Conservation (phyloP, 2,329 filamentous ascomycete species). For the Simplicillium aogashimaense region DNA sequence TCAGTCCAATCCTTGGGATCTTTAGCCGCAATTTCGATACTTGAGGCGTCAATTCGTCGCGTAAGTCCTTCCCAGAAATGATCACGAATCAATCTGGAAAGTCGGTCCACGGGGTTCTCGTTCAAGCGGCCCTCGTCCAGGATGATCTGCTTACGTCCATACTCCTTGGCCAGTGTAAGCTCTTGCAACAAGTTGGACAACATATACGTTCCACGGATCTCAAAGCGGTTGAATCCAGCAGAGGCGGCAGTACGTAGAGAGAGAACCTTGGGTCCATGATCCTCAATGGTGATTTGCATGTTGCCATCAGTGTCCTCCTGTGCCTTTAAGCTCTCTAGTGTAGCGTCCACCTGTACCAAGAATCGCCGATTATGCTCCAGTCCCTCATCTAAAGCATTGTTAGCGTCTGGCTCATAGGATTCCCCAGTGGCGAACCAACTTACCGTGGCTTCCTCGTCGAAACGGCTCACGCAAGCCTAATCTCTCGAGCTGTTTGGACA, state of each 20-base stretch:
- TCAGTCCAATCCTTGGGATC: slow-evolving; percentile 95
- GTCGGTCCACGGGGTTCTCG: slow-evolving; percentile 85
- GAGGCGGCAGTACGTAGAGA: slow-evolving; percentile 78
- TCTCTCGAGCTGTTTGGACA: slow-evolving; percentile 42
- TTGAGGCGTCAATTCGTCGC: slow-evolving; percentile 78
- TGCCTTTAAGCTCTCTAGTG: slow-evolving; percentile 65
- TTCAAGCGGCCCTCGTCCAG: slow-evolving; percentile 85
- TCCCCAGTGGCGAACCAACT: slow-evolving; percentile 7
- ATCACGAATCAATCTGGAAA: slow-evolving; percentile 77
- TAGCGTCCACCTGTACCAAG: slow-evolving; percentile 77
- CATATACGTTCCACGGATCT: slow-evolving; percentile 94
- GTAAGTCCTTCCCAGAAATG: slow-evolving; percentile 93
- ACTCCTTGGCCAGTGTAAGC: slow-evolving; percentile 83
- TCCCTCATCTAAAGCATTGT: slow-evolving; percentile 54
- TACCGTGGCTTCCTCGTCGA: slow-evolving; percentile 50
- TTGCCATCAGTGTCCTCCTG: slow-evolving; percentile 92
- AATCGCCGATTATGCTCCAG: slow-evolving; percentile 62
- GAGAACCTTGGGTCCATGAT: slow-evolving; percentile 84
- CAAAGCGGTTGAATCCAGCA: slow-evolving; percentile 76
- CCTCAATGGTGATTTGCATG: slow-evolving; percentile 96
- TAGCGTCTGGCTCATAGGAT: slow-evolving; percentile 2
- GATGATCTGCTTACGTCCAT: slow-evolving; percentile 79
- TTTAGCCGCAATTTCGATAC: slow-evolving; percentile 73
- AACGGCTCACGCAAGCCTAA: slow-evolving; percentile 43
- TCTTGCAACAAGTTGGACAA: slow-evolving; percentile 94